Evolutionary conservation across 257 asterid genomes (phyloP).

Genomic region (Solanum microdontum): DNA sequence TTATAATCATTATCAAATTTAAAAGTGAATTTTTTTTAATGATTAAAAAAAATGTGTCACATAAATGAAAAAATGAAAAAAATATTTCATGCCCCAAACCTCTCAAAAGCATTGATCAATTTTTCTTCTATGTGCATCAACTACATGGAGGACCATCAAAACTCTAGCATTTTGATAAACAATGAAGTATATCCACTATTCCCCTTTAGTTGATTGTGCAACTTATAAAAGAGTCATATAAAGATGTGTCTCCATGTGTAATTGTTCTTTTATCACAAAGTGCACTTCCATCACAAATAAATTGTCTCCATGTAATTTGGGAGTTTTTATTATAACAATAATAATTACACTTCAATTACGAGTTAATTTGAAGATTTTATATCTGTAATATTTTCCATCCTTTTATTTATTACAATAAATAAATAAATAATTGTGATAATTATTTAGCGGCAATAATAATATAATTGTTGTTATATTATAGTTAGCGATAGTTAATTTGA

Average conservation of each 20-base stretch:
- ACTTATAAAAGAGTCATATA: background rate
- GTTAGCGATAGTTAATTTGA: too few relatives aligned
- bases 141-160: background rate
- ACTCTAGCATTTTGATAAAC: background rate
- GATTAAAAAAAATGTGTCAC: background rate
- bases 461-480: background rate
- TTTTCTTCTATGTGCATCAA: background rate
- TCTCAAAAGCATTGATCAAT: background rate
- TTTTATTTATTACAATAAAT: background rate
- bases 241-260: background rate
- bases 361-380: background rate
- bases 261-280: background rate
- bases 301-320: background rate
- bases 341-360: background rate
- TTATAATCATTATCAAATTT: background rate
- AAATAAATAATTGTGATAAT: background rate
- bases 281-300: background rate
- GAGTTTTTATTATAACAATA: background rate
- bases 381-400: background rate
- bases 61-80: background rate
- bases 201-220: background rate
- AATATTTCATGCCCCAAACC: background rate
- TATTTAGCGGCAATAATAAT: too few relatives aligned
- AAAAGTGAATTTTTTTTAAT: background rate
- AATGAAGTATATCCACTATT: background rate